phyloP scores from a whole-genome alignment of 345 rosid species.

The thale cress (Arabidopsis thaliana) region DNA sequence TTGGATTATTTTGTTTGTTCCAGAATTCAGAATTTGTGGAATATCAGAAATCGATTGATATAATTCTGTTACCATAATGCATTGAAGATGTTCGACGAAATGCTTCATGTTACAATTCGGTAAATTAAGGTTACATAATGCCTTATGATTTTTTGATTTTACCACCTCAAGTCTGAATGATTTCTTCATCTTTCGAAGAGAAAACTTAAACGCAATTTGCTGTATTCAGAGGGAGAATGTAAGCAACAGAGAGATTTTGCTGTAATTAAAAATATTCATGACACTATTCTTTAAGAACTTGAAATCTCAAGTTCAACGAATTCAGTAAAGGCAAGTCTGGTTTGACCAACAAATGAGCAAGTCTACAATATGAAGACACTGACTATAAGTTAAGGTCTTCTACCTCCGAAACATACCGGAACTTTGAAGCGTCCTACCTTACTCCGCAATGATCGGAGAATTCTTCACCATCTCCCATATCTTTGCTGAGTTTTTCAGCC shows the following conservation, averaged over 20 bases:
- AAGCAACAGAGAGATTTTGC: too few relatives aligned
- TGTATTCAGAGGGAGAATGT: too few relatives aligned
- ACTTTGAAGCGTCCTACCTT: slow-evolving; percentile 57
- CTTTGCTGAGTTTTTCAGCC: slow-evolving; percentile 80
- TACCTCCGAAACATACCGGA: slow-evolving; percentile 74
- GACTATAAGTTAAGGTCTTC: slow-evolving; percentile 1
- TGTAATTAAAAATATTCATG: background rate
- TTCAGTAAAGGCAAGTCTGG: background rate
- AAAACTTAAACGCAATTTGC: too few relatives aligned
- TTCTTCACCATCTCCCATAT: slow-evolving; percentile 83
- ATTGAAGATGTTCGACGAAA: slow-evolving; percentile 13
- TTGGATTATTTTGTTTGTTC: slow-evolving; percentile 6
- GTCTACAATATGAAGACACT: background rate
- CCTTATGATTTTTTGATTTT: too few relatives aligned
- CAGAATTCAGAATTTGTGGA: background rate
- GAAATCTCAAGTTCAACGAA: background rate
- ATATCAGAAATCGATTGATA: too few relatives aligned
- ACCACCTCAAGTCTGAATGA: background rate
- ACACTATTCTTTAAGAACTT: background rate
- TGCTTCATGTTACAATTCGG: background rate
- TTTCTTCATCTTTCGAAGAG: too few relatives aligned
- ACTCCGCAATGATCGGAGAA: slow-evolving; percentile 68
- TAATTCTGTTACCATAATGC: background rate
- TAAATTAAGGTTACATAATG: background rate
- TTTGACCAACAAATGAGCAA: slow-evolving; percentile 13